phyloP scores from a whole-genome alignment of 2,329 filamentous ascomycete genomes.

The Sclerotinia sclerotiorum region DNA sequence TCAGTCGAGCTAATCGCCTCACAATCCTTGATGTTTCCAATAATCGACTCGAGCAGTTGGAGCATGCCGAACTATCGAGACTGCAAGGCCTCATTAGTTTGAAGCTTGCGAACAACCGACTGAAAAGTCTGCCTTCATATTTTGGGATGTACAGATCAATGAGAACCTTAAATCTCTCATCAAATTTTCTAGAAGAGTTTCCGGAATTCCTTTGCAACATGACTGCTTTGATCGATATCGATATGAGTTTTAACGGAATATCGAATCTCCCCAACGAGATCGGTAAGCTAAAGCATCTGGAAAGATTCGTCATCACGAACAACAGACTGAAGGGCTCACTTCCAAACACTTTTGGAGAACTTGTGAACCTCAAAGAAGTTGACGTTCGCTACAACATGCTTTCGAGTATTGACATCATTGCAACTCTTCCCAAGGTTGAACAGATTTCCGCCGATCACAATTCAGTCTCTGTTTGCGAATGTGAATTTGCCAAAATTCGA shows the following conservation, averaged over 20 bases:
- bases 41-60: conserved; percentile 83
- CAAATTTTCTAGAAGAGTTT: conserved; percentile 84
- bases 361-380: conserved; percentile 80
- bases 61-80: conserved; percentile 77
- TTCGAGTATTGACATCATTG: conserved; percentile 82
- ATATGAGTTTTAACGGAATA: conserved; percentile 96
- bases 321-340: conserved; percentile 80
- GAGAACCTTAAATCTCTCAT: conserved; percentile 86
- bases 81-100: conserved; percentile 79
- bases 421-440: conserved; percentile 81
- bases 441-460: conserved; percentile 91
- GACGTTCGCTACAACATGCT: conserved; percentile 94
- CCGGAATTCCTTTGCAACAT: conserved; percentile 82
- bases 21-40: conserved; percentile 94
- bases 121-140: conserved; percentile 75
- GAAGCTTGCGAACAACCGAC: conserved; percentile 89
- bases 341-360: conserved; percentile 68
- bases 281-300: conserved; percentile 73
- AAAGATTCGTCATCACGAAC: conserved; percentile 93
- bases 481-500: conserved; percentile 81
- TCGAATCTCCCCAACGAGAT: conserved; percentile 73
- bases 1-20: conserved; percentile 76
- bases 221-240: conserved; percentile 82
- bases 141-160: conserved; percentile 79
- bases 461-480: conserved; percentile 82